These are phyloP conservation scores for Malassezia brasiliensis DNA, from an alignment of 1,284 basidiomycete species.

Conservation along the genomic window DNA sequence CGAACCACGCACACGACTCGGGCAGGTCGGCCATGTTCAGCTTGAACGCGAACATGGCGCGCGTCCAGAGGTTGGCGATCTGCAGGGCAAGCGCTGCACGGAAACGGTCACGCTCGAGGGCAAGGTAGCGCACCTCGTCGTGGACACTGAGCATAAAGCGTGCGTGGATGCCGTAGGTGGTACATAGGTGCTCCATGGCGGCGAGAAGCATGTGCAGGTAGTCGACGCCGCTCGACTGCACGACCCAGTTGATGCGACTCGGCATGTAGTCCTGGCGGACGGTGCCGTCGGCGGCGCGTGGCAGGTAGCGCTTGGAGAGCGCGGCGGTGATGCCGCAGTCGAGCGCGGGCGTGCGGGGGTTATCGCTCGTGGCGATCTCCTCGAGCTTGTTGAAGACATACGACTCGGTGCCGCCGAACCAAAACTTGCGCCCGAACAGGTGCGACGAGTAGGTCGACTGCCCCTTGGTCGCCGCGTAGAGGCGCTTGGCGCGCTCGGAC, in stretches of 20 bases:
- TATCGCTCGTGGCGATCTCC: slow-evolving; percentile 77
- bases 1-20: slow-evolving; percentile 81
- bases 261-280: slow-evolving; percentile 84
- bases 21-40: slow-evolving; percentile 93
- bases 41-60: slow-evolving; percentile 79
- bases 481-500: slow-evolving; percentile 66
- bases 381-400: slow-evolving; percentile 99
- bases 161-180: slow-evolving; percentile 73
- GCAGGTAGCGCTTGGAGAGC: slow-evolving; percentile 76
- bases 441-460: slow-evolving; percentile 45
- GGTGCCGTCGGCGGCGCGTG: slow-evolving; percentile 50
- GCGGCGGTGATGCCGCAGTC: slow-evolving; percentile 90
- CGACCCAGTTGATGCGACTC: slow-evolving; percentile 97
- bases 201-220: slow-evolving; percentile 94
- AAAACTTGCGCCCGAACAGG: slow-evolving; percentile 61
- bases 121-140: slow-evolving; percentile 90
- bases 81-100: slow-evolving; percentile 85
- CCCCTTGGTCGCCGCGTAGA: slow-evolving; percentile 91
- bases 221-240: slow-evolving; percentile 95
- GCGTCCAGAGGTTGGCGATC: slow-evolving; percentile 91
- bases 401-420: slow-evolving; percentile 94
- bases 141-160: slow-evolving; percentile 95
- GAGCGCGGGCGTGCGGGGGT: slow-evolving; percentile 81
- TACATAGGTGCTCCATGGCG: slow-evolving; percentile 79
- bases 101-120: slow-evolving; percentile 75